These are phyloP conservation scores for Corylus americana DNA, from an alignment of 306 rosid species.

Conservation along the genomic window DNA sequence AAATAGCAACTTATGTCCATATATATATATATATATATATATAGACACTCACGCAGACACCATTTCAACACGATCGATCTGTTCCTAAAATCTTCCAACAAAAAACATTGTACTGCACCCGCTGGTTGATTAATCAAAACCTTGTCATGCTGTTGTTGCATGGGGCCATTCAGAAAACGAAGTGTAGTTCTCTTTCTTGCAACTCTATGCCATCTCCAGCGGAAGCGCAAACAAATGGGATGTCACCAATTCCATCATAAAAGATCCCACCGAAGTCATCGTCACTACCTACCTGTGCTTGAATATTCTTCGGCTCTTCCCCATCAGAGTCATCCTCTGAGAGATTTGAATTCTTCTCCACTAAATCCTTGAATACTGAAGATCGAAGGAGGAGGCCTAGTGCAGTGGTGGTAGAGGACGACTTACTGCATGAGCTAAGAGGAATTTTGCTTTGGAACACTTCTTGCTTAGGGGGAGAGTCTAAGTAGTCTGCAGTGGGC, in stretches of 20 bases:
- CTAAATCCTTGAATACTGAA: constrained; percentile 62
- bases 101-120: neutral
- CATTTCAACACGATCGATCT: neutral
- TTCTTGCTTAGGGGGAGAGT: constrained; percentile 40
- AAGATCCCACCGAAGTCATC: constrained; percentile 55
- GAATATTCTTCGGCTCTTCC: constrained; percentile 42
- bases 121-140: neutral
- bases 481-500: constrained; percentile 27
- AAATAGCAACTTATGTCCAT: no score
- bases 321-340: constrained; percentile 51
- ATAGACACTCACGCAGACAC: neutral
- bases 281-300: constrained; percentile 30
- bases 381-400: constrained; percentile 71
- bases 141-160: neutral
- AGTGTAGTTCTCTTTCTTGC: constrained; percentile 52
- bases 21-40: no score
- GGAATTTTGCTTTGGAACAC: constrained; percentile 31
- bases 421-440: constrained; percentile 28
- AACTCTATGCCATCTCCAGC: constrained; percentile 36
- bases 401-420: constrained; percentile 64
- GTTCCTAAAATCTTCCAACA: neutral
- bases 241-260: constrained; percentile 42
- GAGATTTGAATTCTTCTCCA: constrained; percentile 53
- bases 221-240: constrained; percentile 50
- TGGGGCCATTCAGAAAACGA: constrained; percentile 29